A percentile compares a stretch with the other conserved stretches of the same genome.
Evolutionary conservation across 768 basidiomycete genomes (phyloP).

Genomic region (Kwoniella shandongensis): DNA sequence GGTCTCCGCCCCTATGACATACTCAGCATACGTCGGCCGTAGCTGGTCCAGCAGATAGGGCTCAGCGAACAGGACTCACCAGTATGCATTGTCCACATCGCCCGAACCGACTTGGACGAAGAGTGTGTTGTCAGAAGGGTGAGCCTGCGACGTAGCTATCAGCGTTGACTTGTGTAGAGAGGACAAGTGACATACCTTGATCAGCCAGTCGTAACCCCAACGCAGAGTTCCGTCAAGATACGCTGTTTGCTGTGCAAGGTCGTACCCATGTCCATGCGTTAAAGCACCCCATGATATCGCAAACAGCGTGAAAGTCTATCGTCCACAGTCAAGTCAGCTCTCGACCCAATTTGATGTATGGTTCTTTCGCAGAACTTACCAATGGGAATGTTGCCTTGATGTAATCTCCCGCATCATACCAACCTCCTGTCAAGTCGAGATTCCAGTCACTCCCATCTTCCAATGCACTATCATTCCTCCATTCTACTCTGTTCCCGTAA

Average conservation of each 20-base stretch:
- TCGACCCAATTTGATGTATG: background rate
- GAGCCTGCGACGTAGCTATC: conserved; percentile 62
- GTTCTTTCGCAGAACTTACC: conserved; percentile 60
- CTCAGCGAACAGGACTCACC: conserved; percentile 62
- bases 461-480: conserved; percentile 79
- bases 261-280: conserved; percentile 81
- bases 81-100: conserved; percentile 71
- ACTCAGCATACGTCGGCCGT: background rate
- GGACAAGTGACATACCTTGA: conserved; percentile 64
- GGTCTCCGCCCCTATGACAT: conserved; percentile 58
- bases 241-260: conserved; percentile 77
- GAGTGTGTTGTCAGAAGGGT: conserved; percentile 69
- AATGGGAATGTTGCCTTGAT: conserved; percentile 85
- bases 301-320: conserved; percentile 74
- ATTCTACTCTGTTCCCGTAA: conserved; percentile 68
- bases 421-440: conserved; percentile 80
- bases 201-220: conserved; percentile 89
- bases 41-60: background rate
- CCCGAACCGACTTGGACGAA: conserved; percentile 74
- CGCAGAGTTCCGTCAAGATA: conserved; percentile 90
- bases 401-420: conserved; percentile 88
- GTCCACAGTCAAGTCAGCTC: background rate
- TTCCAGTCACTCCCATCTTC: conserved; percentile 73
- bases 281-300: conserved; percentile 88
- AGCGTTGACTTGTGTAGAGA: background rate